Percentiles rank a stretch among this genome's conserved stretches.
These are phyloP conservation scores for Diaporthe longicolla DNA, from an alignment of 2,329 filamentous ascomycete genomes.

Conservation along the genomic window DNA sequence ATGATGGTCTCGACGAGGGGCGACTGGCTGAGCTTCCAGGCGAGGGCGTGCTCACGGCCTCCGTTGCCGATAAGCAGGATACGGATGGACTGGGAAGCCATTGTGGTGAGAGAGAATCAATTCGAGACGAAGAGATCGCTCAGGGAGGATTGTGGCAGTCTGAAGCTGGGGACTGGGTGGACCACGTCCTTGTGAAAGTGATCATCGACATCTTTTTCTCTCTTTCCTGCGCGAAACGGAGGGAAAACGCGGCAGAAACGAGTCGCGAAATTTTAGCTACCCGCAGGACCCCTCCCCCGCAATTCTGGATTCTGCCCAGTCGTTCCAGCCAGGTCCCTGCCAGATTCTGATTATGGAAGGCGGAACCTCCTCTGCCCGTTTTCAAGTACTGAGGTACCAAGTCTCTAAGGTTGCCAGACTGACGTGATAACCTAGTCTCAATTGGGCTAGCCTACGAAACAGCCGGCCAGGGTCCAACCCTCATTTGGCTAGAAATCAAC, in stretches of 20 bases:
- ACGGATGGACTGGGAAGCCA: slow-evolving; percentile 61
- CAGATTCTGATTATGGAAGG: slow-evolving; percentile 19
- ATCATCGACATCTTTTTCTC: slow-evolving; percentile 38
- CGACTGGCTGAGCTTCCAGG: slow-evolving; percentile 93
- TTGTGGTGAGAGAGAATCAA: slow-evolving; percentile 23
- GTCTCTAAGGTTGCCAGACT: neutral
- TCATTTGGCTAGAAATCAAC: neutral
- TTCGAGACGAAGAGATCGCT: slow-evolving; percentile 4
- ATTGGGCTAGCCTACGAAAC: neutral
- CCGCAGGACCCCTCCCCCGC: slow-evolving; percentile 43
- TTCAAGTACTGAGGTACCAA: neutral
- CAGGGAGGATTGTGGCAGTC: slow-evolving; percentile 21
- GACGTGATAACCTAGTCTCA: neutral
- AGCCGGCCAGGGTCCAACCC: slow-evolving; percentile 29
- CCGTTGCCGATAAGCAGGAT: slow-evolving; percentile 94
- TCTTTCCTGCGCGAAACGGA: slow-evolving; percentile 17
- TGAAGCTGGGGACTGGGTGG: slow-evolving; percentile 29
- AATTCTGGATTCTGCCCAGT: slow-evolving; percentile 31
- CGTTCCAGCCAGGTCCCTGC: neutral
- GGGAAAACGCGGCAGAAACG: slow-evolving; percentile 17
- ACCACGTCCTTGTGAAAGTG: slow-evolving; percentile 36
- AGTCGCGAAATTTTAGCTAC: slow-evolving; percentile 41
- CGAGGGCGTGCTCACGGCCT: slow-evolving; percentile 92
- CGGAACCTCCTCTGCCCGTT: neutral
- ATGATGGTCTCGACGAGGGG: slow-evolving; percentile 82